Percentiles rank a stretch among this genome's conserved stretches.
Conservation (phyloP, 305 asterid genomes). For the Stenogyne calaminthoides region DNA sequence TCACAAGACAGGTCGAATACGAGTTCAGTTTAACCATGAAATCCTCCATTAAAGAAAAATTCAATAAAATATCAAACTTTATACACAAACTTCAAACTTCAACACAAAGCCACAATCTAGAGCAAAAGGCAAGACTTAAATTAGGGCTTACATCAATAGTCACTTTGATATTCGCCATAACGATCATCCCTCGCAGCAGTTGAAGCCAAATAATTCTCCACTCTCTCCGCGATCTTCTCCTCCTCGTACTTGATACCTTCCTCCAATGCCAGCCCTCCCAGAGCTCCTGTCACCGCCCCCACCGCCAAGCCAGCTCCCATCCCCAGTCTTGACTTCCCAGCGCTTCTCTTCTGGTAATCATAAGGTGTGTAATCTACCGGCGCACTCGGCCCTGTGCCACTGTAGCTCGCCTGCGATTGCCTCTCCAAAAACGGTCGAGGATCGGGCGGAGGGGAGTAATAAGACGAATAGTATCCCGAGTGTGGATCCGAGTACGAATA, state of each 20-base stretch:
- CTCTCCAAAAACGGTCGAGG: slow-evolving; percentile 54
- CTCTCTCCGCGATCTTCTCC: slow-evolving; percentile 55
- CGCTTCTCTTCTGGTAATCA: slow-evolving; percentile 57
- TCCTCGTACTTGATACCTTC: slow-evolving; percentile 72
- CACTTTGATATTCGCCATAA: slow-evolving; percentile 52
- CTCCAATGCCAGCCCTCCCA: slow-evolving; percentile 74
- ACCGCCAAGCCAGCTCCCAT: slow-evolving; percentile 67
- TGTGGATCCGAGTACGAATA: slow-evolving; percentile 58
- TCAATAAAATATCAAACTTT: slow-evolving; percentile 21
- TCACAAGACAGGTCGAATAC: slow-evolving; percentile 1
- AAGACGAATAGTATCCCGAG: slow-evolving; percentile 56
- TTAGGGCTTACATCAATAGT: slow-evolving; percentile 47
- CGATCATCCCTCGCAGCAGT: slow-evolving; percentile 55
- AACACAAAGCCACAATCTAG: slow-evolving; percentile 24
- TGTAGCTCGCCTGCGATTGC: slow-evolving; percentile 55
- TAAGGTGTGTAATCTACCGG: slow-evolving; percentile 73
- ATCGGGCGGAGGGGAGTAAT: slow-evolving; percentile 53
- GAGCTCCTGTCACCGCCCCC: slow-evolving; percentile 65
- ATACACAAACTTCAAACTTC: slow-evolving; percentile 28
- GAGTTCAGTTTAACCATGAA: slow-evolving; percentile 22
- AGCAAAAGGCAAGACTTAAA: slow-evolving; percentile 25
- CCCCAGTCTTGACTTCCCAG: slow-evolving; percentile 47
- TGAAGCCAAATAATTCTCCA: slow-evolving; percentile 46
- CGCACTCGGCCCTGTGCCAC: slow-evolving; percentile 78
- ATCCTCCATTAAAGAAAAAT: slow-evolving; percentile 10